These are phyloP conservation scores for Debaryomyces subglobosus DNA, from an alignment of 1,139 yeast species.

Conservation along the genomic window DNA sequence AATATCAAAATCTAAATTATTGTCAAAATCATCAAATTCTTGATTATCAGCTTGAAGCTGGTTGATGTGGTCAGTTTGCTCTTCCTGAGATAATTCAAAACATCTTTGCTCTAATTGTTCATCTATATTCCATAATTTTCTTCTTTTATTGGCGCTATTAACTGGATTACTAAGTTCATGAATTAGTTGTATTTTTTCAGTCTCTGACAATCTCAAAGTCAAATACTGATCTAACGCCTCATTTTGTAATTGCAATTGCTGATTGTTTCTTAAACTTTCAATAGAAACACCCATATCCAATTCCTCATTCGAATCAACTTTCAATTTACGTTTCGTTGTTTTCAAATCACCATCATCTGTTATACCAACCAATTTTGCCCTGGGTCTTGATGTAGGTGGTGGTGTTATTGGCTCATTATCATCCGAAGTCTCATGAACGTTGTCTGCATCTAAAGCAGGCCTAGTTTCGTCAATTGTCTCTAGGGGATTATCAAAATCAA, in stretches of 20 bases:
- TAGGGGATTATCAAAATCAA: conserved; percentile 34
- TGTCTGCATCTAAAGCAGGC: conserved; percentile 18
- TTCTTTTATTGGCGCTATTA: conserved; percentile 20
- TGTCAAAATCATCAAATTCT: conserved; percentile 25
- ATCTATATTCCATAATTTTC: conserved; percentile 42
- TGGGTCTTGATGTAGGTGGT: conserved; percentile 20
- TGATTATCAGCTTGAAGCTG: conserved; percentile 19
- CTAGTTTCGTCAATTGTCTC: conserved; percentile 28
- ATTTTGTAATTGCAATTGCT: conserved; percentile 24
- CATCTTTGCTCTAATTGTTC: conserved; percentile 35
- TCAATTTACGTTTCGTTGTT: conserved; percentile 43
- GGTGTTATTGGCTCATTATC: conserved; percentile 19
- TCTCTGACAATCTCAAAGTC: conserved; percentile 31
- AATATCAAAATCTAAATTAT: conserved; percentile 41
- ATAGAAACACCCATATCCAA: conserved; percentile 40
- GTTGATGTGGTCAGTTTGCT: conserved; percentile 21
- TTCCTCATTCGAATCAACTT: conserved; percentile 37
- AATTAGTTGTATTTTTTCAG: conserved; percentile 40
- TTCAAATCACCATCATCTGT: conserved; percentile 43
- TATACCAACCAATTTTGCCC: conserved; percentile 35
- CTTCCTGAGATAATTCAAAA: conserved; percentile 22
- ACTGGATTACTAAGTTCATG: conserved; percentile 39
- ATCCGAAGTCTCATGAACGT: conserved; percentile 12
- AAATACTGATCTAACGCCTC: conserved; percentile 18
- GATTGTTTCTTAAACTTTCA: conserved; percentile 36